Conservation (phyloP, 2,329 filamentous ascomycete genomes). For the Beauveria bassiana region DNA sequence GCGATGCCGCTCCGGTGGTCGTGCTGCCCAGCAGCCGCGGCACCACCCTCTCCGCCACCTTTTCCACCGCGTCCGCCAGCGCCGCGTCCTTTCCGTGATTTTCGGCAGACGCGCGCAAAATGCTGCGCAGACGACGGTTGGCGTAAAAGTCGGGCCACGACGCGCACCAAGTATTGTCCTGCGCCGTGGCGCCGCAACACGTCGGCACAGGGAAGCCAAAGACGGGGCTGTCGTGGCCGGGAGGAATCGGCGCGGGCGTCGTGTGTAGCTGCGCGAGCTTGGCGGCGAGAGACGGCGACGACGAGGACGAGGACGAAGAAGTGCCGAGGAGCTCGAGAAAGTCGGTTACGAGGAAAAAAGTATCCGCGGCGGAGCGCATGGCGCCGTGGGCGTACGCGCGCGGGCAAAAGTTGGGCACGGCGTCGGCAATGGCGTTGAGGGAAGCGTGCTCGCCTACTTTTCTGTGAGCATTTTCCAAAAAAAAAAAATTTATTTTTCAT, state of each 20-base stretch:
- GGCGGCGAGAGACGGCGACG: conserved; percentile 51
- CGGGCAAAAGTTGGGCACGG: conserved; percentile 69
- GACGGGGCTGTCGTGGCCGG: conserved; percentile 49
- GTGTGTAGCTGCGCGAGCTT: conserved; percentile 76
- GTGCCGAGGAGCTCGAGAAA: conserved; percentile 59
- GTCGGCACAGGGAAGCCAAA: conserved; percentile 83
- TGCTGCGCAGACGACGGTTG: conserved; percentile 60
- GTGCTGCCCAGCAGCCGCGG: conserved; percentile 63
- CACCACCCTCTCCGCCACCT: conserved; percentile 57
- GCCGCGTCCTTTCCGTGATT: conserved; percentile 59
- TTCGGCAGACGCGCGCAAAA: conserved; percentile 49
- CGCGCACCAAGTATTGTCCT: conserved; percentile 65
- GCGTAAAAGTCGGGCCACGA: conserved; percentile 86
- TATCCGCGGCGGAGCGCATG: conserved; percentile 35
- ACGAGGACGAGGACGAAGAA: conserved; percentile 27
- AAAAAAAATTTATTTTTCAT: conserved; percentile 17
- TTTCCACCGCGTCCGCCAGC: conserved; percentile 56
- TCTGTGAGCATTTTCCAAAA: conserved; percentile 33
- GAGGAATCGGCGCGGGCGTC: conserved; percentile 59
- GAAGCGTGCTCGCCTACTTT: conserved; percentile 68
- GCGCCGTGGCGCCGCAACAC: conserved; percentile 77
- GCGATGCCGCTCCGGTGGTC: conserved; percentile 38
- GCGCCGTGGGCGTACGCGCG: conserved; percentile 65
- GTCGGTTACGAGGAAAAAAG: conserved; percentile 62
- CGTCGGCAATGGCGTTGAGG: conserved; percentile 68